These are phyloP conservation scores for Dillenia turbinata DNA, from an alignment of 164 flowering plant species.

Conservation along the genomic window DNA sequence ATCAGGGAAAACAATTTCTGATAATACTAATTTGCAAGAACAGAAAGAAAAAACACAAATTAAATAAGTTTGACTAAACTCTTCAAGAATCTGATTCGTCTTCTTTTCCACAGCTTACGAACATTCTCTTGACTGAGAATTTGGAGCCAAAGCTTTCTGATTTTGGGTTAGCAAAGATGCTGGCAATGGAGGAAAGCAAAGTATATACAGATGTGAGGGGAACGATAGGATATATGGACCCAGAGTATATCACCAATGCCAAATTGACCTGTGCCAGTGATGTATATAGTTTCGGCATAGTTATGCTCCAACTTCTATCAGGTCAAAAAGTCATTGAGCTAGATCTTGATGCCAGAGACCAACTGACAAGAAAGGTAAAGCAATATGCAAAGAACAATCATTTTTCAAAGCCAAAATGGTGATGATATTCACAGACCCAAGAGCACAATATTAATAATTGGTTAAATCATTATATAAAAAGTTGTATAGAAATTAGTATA, in stretches of 20 bases:
- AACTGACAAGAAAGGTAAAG: conserved; percentile 50
- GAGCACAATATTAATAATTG: too few relatives aligned
- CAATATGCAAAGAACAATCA: neutral
- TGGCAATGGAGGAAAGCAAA: conserved; percentile 69
- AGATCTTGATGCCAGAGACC: conserved; percentile 65
- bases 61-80: too few relatives aligned
- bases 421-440: too few relatives aligned
- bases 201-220: conserved; percentile 78
- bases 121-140: conserved; percentile 56
- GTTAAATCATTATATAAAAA: too few relatives aligned
- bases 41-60: too few relatives aligned
- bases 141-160: conserved; percentile 72
- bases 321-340: conserved; percentile 65
- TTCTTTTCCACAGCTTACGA: conserved; percentile 49
- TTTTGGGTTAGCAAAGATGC: conserved; percentile 74
- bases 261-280: conserved; percentile 73
- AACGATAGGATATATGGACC: conserved; percentile 81
- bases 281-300: conserved; percentile 70
- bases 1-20: too few relatives aligned
- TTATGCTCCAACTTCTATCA: conserved; percentile 56
- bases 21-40: too few relatives aligned
- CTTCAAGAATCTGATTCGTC: neutral
- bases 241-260: conserved; percentile 76
- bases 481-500: too few relatives aligned
- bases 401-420: too few relatives aligned